Evolutionary conservation across 148 eudicot species (phyloP), one percentile per base, ranked within the genome.

Genomic region (Silene conica): DNA sequence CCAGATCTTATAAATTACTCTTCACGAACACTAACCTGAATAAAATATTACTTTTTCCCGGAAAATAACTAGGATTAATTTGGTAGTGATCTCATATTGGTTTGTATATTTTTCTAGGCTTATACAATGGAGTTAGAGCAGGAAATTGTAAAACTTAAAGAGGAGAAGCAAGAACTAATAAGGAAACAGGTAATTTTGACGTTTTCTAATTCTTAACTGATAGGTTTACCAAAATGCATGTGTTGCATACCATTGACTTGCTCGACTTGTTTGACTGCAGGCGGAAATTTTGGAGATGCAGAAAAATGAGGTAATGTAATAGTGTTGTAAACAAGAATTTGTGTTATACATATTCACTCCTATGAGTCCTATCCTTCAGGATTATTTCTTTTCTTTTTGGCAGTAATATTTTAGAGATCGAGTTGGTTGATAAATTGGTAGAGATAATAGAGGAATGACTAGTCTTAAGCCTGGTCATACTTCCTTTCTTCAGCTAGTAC

Each of bases 121-220:
- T 91, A 91, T 77, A 88, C 94, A 6, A 85, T 84, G 88, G 96
- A 93, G 83, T 77, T 93, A 81, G 98, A 93, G 75, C 84, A 85
- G 64, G 96, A 93, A 87, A 83, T 93, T 65, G 84, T 85, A 59
- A 89, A 89, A 74, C 87, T 93, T 20, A 90, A 93, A 83, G 90
- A 86, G 76, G 90, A 90, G 80, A 86, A 90, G 28, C 71, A 89
- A 79, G 88, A 86, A 73, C 78, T 93, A 66, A 80, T 73, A 66
- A 85, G 85, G 84, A 91, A 89, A 80, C 92, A 89, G 89, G 98
- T 89, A 72, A 55, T 7, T 48, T 26, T 26, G 28, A 26, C 28
- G 2, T 26, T 26, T 63, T 58, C 7, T 16, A 12, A 0, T 13
- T 9, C 16, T 19, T 22, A 58, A 3, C 13, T 64, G 62, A 6